Evolutionary conservation across 2,329 filamentous ascomycete species (phyloP), one percentile per base, ranked within the genome.

Genomic region (Cordyceps cateniannulata): DNA sequence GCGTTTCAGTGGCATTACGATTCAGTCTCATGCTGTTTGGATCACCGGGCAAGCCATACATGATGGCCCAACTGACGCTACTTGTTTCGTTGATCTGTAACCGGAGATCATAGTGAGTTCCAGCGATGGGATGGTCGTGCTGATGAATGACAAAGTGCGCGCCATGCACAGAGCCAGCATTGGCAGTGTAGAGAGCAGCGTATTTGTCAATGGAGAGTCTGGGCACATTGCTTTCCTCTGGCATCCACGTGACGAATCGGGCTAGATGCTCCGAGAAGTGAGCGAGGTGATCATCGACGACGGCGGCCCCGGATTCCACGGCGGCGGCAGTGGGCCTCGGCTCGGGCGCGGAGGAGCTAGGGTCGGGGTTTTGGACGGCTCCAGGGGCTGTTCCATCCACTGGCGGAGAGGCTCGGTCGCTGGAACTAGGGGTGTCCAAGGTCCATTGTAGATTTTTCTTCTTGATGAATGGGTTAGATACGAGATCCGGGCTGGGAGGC

Each of bases 81-180:
- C 86, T 89, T 0, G 81, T 81, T 61, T 80, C 77, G 32, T 87
- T 90, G 69, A 90, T 87, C 70, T 90, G 87, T 20, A 90, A 75
- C 3, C 87, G 79, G 22, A 90, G 76, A 70, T 90, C 88, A 74
- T 90, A 89, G 69, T 88, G 85, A 1, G 80, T 79, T 25, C 87
- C 86, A 10, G 87, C 85, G 48, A 88, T 70, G 1, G 87, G 88
- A 68, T 90, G 87, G 67, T 89, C 86, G 69, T 91, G 87, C 68
- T 91, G 87, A 69, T 90, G 86, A 42, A 90, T 79, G 56, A 90
- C 83, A 67, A 90, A 90, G 69, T 87, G 84, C 9, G 77, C 74
- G 20, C 78, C 78, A 18, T 60, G 48, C 3, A 62, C 45, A 49
- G 61, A 72, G 20, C 69, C 71, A 1, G 65, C 66, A 51, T 72